Evolutionary conservation across 2,329 filamentous ascomycete genomes (phyloP).

Genomic region (Raffaelea ambrosiae): DNA sequence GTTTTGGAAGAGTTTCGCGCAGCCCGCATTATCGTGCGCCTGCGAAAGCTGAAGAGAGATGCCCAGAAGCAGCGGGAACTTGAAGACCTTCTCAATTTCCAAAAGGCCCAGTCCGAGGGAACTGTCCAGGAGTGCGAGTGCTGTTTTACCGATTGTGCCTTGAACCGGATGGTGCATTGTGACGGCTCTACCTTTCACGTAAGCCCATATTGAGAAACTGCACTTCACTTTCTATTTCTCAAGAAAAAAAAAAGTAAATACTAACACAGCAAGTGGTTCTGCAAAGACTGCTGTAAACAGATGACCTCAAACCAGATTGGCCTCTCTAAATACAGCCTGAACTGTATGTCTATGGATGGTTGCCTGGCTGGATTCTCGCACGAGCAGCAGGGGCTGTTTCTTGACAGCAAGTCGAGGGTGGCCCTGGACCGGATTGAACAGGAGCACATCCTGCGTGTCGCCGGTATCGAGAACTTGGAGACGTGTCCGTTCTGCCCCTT

Average conservation of each 20-base stretch:
- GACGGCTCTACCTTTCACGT: conserved; percentile 45
- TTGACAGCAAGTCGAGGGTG: conserved; percentile 48
- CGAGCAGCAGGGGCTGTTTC: conserved; percentile 44
- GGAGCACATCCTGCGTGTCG: conserved; percentile 58
- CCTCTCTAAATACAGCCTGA: conserved; percentile 56
- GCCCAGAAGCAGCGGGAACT: conserved; percentile 19
- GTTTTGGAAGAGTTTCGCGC: conserved; percentile 30
- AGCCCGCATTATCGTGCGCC: conserved; percentile 22
- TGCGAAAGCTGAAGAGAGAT: conserved; percentile 15
- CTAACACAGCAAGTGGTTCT: conserved; percentile 66
- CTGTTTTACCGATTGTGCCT: conserved; percentile 59
- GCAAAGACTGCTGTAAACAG: conserved; percentile 53
- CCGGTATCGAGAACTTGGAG: conserved; percentile 62
- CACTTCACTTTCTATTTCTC: too few relatives aligned
- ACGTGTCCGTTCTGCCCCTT: conserved; percentile 78
- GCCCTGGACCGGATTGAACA: conserved; percentile 66
- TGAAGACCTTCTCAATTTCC: conserved; percentile 31
- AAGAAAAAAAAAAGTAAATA: background rate
- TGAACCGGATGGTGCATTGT: conserved; percentile 63
- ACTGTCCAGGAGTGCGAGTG: conserved; percentile 61
- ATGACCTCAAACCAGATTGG: conserved; percentile 64
- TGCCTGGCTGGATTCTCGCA: conserved; percentile 55
- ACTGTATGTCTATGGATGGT: conserved; percentile 61
- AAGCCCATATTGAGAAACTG: conserved; percentile 14
- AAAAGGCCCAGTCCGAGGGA: conserved; percentile 35